Evolutionary conservation across 352 stramenopile species (phyloP), one percentile per base, ranked within the genome.

Genomic region (Phytophthora pini): DNA sequence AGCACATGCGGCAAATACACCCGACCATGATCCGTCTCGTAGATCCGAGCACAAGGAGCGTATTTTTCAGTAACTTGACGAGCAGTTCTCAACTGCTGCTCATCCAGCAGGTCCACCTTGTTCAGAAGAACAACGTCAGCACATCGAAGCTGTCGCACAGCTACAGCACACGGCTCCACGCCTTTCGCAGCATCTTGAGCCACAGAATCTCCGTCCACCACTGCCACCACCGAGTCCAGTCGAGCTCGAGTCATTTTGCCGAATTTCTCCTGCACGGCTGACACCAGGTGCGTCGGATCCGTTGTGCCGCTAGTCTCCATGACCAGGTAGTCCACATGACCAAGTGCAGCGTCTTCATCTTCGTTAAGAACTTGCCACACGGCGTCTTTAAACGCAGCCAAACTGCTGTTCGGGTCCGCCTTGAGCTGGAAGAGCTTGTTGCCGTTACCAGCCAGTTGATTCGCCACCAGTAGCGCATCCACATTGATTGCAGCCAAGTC

Each of bases 91-190:
- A 81, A 68, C 15, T 53, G 61, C 0, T 48, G 43, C 2, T 79
- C 77, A 38, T 76, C 49, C 61, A 94, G 62, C 9, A 94, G 64
- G 50, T 94, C 86, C 32, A 90, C 74, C 61, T 94, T 94, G 66
- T 94, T 94, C n/a, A 94, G 79, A 56, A 93, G 59, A 32, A 94
- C 84, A 17, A 93, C 79, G 54, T 94, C 86, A 2, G 86, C 86
- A 38, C 82, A 90, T 10, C 70, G 56, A n/a, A 94, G 67, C 64
- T 94, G 86, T 29, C 79, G 72, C 24, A 82, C 52, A 15, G 82
- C 78, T 10, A 90, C 82, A 32, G 63, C 70, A 56, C 72, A 84
- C 2, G 74, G 72, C n/a, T 36, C 44, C 6, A 65, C 31, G 1
- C 51, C 71, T 1, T 70, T 48, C 1, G 34, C 43, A 5, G 70